Evolutionary conservation across 2,329 filamentous ascomycete species (phyloP).

Genomic region (Fusarium napiforme): DNA sequence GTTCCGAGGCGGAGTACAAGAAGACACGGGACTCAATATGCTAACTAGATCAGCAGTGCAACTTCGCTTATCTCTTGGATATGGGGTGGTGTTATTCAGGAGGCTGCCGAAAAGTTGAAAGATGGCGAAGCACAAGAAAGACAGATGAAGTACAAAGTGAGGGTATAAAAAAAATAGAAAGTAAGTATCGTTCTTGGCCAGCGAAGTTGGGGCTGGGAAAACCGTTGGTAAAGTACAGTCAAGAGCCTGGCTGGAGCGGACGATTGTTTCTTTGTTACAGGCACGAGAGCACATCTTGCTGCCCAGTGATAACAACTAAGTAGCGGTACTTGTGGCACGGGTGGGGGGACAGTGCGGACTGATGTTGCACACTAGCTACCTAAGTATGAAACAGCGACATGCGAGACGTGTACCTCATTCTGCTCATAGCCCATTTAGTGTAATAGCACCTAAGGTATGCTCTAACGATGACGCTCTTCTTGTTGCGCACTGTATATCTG

Average conservation of each 20-base stretch:
- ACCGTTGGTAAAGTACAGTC: conserved; percentile 21
- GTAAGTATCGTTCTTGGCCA: conserved; percentile 21
- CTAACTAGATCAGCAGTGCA: conserved; percentile 22
- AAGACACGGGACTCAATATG: conserved; percentile 19
- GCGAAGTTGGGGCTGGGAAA: conserved; percentile 41
- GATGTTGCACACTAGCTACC: neutral
- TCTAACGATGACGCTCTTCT: conserved; percentile 36
- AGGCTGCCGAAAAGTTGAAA: neutral
- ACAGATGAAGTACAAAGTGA: conserved; percentile 10
- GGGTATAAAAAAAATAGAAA: conserved; percentile 23
- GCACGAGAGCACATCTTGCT: conserved; percentile 40
- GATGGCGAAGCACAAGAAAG: neutral
- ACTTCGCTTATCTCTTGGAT: conserved; percentile 39
- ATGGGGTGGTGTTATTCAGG: conserved; percentile 21
- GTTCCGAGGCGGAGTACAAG: conserved; percentile 27
- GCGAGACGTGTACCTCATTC: neutral
- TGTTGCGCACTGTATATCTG: conserved; percentile 35
- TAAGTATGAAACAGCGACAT: neutral
- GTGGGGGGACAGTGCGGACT: conserved; percentile 38
- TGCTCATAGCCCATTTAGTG: neutral
- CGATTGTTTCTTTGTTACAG: conserved; percentile 39
- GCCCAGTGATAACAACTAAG: conserved; percentile 35
- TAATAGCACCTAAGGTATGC: neutral
- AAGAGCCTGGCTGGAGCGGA: conserved; percentile 14
- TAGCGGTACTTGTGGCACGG: conserved; percentile 30